phyloP scores from a whole-genome alignment of 2,329 filamentous ascomycete species.

The Huntiella bhutanensis region DNA sequence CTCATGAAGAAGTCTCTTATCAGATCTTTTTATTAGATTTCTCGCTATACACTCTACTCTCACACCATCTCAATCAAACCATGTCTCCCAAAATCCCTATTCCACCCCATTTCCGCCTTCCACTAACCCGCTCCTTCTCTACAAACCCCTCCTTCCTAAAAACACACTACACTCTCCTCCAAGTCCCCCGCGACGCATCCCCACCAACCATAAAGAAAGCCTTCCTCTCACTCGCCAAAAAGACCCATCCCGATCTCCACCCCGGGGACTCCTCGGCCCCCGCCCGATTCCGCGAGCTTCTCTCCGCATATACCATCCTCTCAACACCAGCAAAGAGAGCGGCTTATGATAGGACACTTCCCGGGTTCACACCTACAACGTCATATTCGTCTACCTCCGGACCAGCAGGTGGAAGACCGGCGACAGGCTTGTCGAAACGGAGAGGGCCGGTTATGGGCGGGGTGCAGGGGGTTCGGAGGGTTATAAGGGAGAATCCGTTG shows the following conservation, averaged over 20 bases:
- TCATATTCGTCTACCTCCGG: constrained; percentile 17
- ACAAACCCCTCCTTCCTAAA: constrained; percentile 6
- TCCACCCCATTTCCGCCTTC: neutral
- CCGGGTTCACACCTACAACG: constrained; percentile 17
- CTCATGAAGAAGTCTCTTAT: too few relatives aligned
- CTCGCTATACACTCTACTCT: neutral
- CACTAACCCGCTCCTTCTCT: constrained; percentile 12
- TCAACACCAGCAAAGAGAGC: constrained; percentile 54
- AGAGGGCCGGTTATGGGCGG: constrained; percentile 55
- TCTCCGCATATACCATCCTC: constrained; percentile 66
- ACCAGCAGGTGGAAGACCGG: constrained; percentile 55
- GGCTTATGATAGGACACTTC: constrained; percentile 58
- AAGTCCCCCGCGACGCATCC: constrained; percentile 50
- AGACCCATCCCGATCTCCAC: constrained; percentile 85
- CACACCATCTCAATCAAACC: neutral
- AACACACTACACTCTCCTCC: constrained; percentile 70
- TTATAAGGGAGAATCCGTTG: constrained; percentile 29
- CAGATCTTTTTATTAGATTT: neutral
- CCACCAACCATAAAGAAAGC: constrained; percentile 71
- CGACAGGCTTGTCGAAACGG: constrained; percentile 62
- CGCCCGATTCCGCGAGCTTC: constrained; percentile 62
- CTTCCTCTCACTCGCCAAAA: constrained; percentile 84
- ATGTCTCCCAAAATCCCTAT: neutral
- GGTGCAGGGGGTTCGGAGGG: constrained; percentile 23
- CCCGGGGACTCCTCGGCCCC: constrained; percentile 52